Conservation (phyloP, 169 alveolate genomes). For the Besnoitia besnoiti region DNA sequence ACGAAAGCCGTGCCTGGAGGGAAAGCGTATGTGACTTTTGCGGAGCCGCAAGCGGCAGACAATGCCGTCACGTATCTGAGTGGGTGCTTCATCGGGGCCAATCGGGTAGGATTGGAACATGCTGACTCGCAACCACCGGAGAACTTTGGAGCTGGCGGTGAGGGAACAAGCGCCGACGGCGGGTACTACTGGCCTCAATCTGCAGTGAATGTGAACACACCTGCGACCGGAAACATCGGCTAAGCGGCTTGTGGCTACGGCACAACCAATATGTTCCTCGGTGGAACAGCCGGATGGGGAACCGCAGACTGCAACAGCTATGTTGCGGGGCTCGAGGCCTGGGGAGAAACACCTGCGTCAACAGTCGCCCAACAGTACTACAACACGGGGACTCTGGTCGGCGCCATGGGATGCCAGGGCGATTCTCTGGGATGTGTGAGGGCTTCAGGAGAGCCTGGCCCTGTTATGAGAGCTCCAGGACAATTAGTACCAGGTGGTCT, state of each 20-base stretch:
- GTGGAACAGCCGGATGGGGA: neutral
- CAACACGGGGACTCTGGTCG: neutral
- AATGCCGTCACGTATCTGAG: slow-evolving; percentile 30
- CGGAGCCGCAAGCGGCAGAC: slow-evolving; percentile 60
- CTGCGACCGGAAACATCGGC: neutral
- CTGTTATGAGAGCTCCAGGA: neutral
- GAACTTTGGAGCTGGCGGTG: neutral
- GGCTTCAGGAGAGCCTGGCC: neutral
- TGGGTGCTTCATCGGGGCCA: slow-evolving; percentile 49
- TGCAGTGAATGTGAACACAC: neutral
- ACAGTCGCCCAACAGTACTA: neutral
- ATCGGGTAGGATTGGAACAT: slow-evolving; percentile 24
- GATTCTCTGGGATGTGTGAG: neutral
- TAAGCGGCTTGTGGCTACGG: neutral
- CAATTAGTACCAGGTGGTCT: neutral
- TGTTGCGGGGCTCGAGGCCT: neutral
- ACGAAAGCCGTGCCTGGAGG: slow-evolving; percentile 18
- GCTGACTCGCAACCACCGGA: neutral
- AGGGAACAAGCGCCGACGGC: neutral
- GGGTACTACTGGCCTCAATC: neutral
- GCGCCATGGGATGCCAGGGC: neutral
- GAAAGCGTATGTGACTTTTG: slow-evolving; percentile 54
- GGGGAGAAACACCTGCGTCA: neutral
- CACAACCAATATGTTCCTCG: neutral
- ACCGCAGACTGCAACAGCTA: neutral